These are phyloP conservation scores for Logfia minima DNA, from an alignment of 129 eudicot genomes.

Conservation along the genomic window DNA sequence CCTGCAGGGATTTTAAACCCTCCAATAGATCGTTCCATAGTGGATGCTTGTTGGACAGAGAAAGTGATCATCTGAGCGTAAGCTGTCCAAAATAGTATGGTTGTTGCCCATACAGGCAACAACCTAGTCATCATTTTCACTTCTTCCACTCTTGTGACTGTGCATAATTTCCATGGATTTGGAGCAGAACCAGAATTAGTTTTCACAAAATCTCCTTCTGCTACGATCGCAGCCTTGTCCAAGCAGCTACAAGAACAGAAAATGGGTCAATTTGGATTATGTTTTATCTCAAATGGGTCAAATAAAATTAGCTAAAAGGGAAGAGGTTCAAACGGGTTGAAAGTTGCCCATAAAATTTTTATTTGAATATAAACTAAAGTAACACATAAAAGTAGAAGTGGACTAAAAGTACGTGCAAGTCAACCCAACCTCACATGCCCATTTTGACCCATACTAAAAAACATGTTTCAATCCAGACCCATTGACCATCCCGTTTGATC, in stretches of 20 bases:
- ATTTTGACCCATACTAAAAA: neutral
- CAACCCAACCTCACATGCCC: neutral
- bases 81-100: constrained; percentile 79
- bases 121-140: constrained; percentile 77
- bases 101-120: constrained; percentile 86
- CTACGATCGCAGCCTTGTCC: constrained; percentile 88
- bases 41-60: constrained; percentile 82
- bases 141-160: constrained; percentile 81
- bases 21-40: constrained; percentile 68
- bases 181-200: constrained; percentile 25
- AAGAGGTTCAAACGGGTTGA: neutral
- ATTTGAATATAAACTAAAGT: neutral
- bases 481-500: neutral
- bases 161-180: constrained; percentile 80
- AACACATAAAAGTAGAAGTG: neutral
- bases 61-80: constrained; percentile 90
- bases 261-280: neutral
- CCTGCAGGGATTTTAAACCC: constrained; percentile 77
- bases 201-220: constrained; percentile 62
- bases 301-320: neutral
- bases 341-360: neutral
- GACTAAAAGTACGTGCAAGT: neutral
- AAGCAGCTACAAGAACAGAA: constrained; percentile 42
- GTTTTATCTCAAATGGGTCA: neutral
- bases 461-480: neutral